Base-by-base conservation (phyloP, 768 basidiomycete species). In the Pleurotus djamor region DNA sequence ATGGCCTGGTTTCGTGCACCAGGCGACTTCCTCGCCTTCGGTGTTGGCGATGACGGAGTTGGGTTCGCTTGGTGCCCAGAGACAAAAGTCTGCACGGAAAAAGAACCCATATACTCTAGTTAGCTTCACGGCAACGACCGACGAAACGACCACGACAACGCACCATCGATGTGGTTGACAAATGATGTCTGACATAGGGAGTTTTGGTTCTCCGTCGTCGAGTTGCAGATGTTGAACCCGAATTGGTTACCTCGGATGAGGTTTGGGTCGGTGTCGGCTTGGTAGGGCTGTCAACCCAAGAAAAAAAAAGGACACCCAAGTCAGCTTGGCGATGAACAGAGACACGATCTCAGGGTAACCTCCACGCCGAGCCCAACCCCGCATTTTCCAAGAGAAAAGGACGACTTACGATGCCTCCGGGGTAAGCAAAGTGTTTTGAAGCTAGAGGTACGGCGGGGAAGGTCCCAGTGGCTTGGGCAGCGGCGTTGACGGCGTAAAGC, bases 21-120 rank as follows among this genome's bases (percentile, higher is more conserved):
- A 94, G 0, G 89, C 83, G 2, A 94, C 88, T 59, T 82, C 84
- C 52, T 81, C 71, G 37, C 79, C 82, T 67, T 94, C 92, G 0
- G 83, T 85, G 57, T 88, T 82, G 38, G 84, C 88, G 58, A 94
- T 86, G 21, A 76, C 73, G 13, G 80, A 80, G 61, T 76, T 72
- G 2, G 76, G 57, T 21, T 52, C 44, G 28, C 68, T 76, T 9
- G 89, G 86, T 12, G 79, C 87, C 83, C 85, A 91, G 1, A 91
- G 63, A 59, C 89, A 91, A 68, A 88, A 91, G 65, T 92, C 89
- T n/a, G n/a, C n/a, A n/a, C n/a, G n/a, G n/a, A n/a, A n/a, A n/a
- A n/a, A n/a, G n/a, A n/a, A n/a, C n/a, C n/a, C n/a, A n/a, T n/a
- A n/a, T n/a, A n/a, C n/a, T n/a, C n/a, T n/a, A n/a, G n/a, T n/a